Base-by-base conservation (phyloP, 257 asterid genomes). In the Solanum piurae region DNA sequence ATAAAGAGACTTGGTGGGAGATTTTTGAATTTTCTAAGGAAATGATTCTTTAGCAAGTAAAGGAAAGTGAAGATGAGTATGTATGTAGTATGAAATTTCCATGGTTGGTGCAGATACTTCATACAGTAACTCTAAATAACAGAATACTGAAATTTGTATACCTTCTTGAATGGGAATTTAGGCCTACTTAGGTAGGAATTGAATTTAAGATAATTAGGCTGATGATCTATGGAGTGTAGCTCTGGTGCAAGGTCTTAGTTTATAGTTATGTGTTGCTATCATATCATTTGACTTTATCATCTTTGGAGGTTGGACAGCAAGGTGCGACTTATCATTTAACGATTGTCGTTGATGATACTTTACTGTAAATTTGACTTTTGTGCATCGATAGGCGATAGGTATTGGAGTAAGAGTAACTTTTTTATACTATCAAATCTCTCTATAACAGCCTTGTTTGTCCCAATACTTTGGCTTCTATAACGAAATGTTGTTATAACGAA, bases 1-100 rank as follows among this genome's bases (percentile, higher is more conserved):
- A 92, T 94, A 76, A 89, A 93, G 2, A 96, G 98, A 87, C 88
- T 84, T 3, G 98, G 97, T 12, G 98, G 98, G 18, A 91, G 94
- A 84, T 94, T 95, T 49, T 87, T 89, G 2, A 89, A 46, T 25
- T 88, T 92, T 93, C 87, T 90, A 7, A 86, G 80, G n/a, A 95
- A 49, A 25, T 90, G 91, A 2, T 87, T 71, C 64, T 85, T 87
- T 38, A 89, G 36, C 31, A 88, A 52, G 74, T 88, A 88, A 23
- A 91, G 72, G 66, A 86, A 83, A 34, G 83, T 69, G 4, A 90
- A 23, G 69, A 88, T 85, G 36, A 86, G 9, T 23, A 84, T 42
- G 87, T 62, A 27, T 42, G 87, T 62, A 27, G 87, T 75, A 85
- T 85, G 80, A 60, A 33, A 83, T 6, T 5, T 84, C 91, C 92